Base-by-base conservation (phyloP, 108 stramenopile species). In the Conticribra guillardii region DNA sequence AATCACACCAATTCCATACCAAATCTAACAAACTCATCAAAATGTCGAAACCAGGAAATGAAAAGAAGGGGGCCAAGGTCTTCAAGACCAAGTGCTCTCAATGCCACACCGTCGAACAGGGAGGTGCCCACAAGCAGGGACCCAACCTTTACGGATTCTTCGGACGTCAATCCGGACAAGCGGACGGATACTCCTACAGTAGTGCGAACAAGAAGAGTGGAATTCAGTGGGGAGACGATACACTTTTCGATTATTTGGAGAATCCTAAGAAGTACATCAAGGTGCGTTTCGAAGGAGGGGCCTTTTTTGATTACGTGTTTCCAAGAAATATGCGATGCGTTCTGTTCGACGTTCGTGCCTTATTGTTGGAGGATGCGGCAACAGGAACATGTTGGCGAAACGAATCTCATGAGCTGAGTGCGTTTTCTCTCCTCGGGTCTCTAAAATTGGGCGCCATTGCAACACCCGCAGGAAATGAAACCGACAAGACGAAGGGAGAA, bases 231-330 rank as follows among this genome's bases (percentile, higher is more conserved):
- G 92, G 77, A 4, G 97, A 99, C 48, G 94, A 95, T 61, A 96
- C 98, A 54, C 84, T 99, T 23, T 80, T 80, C 24, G 79, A 96
- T 21, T 99, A 99, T 87, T 88, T 97, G 66, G 91, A 97, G 57
- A 96, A 96, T 65, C 98, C 98, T 21, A 99, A 98, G 92, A 98
- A 98, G 85, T 99, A 99, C 97, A 99, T 99, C 82, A 97, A 97
- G 94, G 98, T 98, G 54, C 83, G 97, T 84, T 77, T 70, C 65
- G 83, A 82, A 21, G 15, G 3, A 11, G 41, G n/a, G 33, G 11
- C 41, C 28, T 28, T 47, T 8, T 7, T 0, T 17, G 1, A 19
- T 9, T 0, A 34, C 7, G 41, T 18, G 50, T 4, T 1, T 33
- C 2, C 30, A 51, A 33, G 2, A 33, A 16, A 2, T 49, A 52